Evolutionary conservation across 495 filamentous ascomycete species (phyloP).

Genomic region (Hyaloscypha bicolor): DNA sequence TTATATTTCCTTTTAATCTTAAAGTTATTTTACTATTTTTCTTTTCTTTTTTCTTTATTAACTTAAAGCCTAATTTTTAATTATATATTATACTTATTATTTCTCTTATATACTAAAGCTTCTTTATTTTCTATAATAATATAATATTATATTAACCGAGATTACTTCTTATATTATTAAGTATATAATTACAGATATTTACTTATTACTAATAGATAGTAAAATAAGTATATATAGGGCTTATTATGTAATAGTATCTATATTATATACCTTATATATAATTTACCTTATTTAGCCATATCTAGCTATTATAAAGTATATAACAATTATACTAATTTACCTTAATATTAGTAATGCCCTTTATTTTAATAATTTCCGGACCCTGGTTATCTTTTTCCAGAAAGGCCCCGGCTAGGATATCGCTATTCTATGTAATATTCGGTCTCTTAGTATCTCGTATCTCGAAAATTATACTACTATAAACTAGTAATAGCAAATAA

Average conservation of each 20-base stretch:
- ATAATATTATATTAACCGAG: constrained; percentile 14
- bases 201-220: not conserved
- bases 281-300: constrained; percentile 21
- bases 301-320: constrained; percentile 7
- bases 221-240: constrained; percentile 1
- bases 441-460: constrained; percentile 18
- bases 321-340: not conserved
- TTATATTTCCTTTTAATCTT: no score
- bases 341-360: constrained; percentile 19
- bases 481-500: constrained; percentile 5
- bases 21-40: no score
- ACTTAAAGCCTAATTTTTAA: no score
- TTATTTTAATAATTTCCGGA: constrained; percentile 15
- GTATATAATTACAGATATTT: constrained; percentile 15
- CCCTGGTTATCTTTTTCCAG: constrained; percentile 17
- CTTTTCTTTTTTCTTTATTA: no score
- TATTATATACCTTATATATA: constrained; percentile 5
- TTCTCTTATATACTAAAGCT: not conserved
- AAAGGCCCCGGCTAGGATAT: constrained; percentile 16
- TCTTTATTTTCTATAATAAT: constrained; percentile 11
- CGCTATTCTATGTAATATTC: constrained; percentile 3
- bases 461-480: constrained; percentile 10
- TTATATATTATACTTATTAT: no score
- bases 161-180: constrained; percentile 16
- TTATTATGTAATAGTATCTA: constrained; percentile 4